These are phyloP conservation scores for Fistulinella prunicolor DNA, from an alignment of 768 basidiomycete species.

Conservation along the genomic window DNA sequence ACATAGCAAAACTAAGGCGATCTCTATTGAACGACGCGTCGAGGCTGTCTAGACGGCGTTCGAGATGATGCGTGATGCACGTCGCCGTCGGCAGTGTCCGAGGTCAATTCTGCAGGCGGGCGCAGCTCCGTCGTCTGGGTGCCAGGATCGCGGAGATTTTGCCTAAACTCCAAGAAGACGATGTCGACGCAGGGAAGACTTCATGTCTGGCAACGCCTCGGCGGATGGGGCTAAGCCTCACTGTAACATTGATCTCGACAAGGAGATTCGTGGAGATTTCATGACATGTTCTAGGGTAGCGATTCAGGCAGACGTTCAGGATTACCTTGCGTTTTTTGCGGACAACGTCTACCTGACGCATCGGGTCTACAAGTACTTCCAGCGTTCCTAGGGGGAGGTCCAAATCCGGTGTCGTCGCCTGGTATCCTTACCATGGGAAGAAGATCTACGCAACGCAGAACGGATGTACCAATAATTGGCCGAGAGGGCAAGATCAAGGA, in stretches of 20 bases:
- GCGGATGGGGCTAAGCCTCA: conserved; percentile 90
- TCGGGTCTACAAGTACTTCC: conserved; percentile 78
- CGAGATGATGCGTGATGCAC: conserved; percentile 45
- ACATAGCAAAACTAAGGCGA: conserved; percentile 68
- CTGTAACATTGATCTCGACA: conserved; percentile 77
- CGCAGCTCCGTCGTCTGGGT: conserved; percentile 39
- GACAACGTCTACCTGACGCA: conserved; percentile 84
- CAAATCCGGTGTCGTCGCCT: conserved; percentile 89
- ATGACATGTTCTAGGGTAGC: conserved; percentile 62
- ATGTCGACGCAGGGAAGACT: conserved; percentile 82
- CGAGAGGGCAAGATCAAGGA: conserved; percentile 58
- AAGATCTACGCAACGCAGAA: conserved; percentile 79
- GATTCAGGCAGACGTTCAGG: conserved; percentile 61
- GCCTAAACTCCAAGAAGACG: conserved; percentile 34
- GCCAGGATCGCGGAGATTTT: conserved; percentile 41
- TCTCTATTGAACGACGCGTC: conserved; percentile 49
- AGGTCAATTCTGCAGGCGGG: conserved; percentile 37
- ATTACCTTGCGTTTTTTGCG: conserved; percentile 84
- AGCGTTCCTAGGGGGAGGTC: conserved; percentile 76
- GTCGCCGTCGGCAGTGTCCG: conserved; percentile 34
- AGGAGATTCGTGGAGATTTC: conserved; percentile 73
- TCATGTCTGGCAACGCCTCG: conserved; percentile 89
- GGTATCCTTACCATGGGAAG: conserved; percentile 87
- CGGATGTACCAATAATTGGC: conserved; percentile 64
- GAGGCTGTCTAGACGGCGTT: conserved; percentile 64